A percentile compares a stretch with the other conserved stretches of the same genome.
phyloP scores from a whole-genome alignment of 345 rosid species.

The Nasturtium officinale region DNA sequence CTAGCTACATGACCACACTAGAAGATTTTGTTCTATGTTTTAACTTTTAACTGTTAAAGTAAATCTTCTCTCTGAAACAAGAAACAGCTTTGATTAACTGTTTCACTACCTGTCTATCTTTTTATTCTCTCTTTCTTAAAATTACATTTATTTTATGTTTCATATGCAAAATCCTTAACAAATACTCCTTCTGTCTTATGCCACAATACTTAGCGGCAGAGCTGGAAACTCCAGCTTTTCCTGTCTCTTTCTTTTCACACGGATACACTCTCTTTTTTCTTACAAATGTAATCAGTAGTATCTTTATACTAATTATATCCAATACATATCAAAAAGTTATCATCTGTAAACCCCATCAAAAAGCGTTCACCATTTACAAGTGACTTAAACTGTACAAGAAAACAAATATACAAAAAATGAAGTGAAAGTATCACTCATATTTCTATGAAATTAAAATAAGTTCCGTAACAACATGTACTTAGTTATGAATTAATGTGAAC shows the following conservation, averaged over 20 bases:
- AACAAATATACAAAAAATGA: neutral
- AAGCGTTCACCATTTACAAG: neutral
- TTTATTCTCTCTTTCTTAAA: conserved; percentile 19
- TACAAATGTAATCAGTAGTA: neutral
- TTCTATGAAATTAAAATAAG: neutral
- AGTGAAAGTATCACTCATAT: neutral
- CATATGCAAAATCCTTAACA: conserved; percentile 33
- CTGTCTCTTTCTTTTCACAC: conserved; percentile 30
- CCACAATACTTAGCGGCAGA: conserved; percentile 24
- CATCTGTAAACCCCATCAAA: neutral
- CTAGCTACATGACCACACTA: conserved; percentile 19
- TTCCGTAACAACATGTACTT: neutral
- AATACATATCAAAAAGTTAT: neutral
- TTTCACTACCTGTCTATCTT: conserved; percentile 27
- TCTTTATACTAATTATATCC: neutral
- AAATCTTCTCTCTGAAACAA: conserved; percentile 22
- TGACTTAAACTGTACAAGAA: neutral
- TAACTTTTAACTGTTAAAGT: conserved; percentile 34
- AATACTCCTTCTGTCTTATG: conserved; percentile 33
- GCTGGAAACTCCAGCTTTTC: conserved; percentile 36
- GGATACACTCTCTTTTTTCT: neutral
- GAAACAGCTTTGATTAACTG: conserved; percentile 31
- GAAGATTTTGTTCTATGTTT: conserved; percentile 35
- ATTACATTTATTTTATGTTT: conserved; percentile 9
- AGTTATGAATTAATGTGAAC: neutral